These are phyloP conservation scores for Drechslerella dactyloides DNA, from an alignment of 2,329 filamentous ascomycete genomes.

Conservation along the genomic window DNA sequence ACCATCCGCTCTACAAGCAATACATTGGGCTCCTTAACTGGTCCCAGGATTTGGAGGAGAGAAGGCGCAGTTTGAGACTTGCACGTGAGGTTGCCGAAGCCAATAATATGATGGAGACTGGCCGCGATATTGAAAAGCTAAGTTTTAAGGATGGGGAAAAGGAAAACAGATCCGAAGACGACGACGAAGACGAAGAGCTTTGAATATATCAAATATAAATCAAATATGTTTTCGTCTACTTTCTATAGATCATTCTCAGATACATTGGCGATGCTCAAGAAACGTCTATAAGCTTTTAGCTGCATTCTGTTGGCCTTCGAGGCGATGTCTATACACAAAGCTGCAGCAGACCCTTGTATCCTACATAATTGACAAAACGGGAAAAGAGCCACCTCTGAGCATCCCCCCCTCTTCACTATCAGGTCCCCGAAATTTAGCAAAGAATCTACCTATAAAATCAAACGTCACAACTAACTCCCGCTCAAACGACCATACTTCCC, in stretches of 20 bases:
- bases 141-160: not conserved
- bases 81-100: not conserved
- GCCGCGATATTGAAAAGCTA: not conserved
- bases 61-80: not conserved
- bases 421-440: too few relatives aligned
- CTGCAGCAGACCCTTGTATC: not conserved
- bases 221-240: too few relatives aligned
- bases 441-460: not conserved
- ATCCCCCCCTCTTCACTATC: too few relatives aligned
- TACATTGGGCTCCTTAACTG: constrained; percentile 8
- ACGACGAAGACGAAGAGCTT: constrained; percentile 19
- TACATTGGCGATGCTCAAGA: too few relatives aligned
- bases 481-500: not conserved
- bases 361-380: not conserved
- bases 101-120: not conserved
- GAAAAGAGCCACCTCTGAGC: not conserved
- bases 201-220: not conserved
- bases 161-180: constrained; percentile 8
- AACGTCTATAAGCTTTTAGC: not conserved
- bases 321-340: not conserved
- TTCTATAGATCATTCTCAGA: too few relatives aligned
- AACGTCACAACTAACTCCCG: not conserved
- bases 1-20: not conserved
- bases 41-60: constrained; percentile 3
- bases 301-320: constrained; percentile 27